Evolutionary conservation across 495 filamentous ascomycete genomes (phyloP).

Genomic region (Hypoxylon lienhwacheense): DNA sequence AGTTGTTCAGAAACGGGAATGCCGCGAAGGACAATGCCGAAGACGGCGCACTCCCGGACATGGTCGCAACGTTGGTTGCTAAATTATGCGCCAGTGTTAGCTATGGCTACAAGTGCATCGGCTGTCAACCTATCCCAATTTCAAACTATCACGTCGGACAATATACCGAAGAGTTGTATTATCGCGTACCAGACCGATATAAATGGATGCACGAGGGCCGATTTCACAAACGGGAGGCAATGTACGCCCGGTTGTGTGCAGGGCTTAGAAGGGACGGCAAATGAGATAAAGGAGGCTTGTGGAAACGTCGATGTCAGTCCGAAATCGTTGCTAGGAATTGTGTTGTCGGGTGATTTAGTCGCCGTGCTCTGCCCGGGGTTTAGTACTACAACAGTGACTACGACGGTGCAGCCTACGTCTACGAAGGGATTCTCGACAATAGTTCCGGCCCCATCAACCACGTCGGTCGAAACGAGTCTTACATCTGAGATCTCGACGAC

Average conservation of each 20-base stretch:
- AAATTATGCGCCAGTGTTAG: constrained; percentile 30
- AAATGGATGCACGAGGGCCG: constrained; percentile 37
- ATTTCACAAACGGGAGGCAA: constrained; percentile 40
- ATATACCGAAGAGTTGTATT: constrained; percentile 43
- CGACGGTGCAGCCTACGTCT: constrained; percentile 21
- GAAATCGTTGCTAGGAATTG: constrained; percentile 41
- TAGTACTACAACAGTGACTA: constrained; percentile 21
- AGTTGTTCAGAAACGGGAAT: not conserved
- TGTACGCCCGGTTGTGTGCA: constrained; percentile 44
- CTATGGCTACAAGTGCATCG: constrained; percentile 41
- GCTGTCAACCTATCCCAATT: constrained; percentile 46
- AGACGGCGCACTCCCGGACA: constrained; percentile 28
- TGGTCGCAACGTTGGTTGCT: constrained; percentile 29
- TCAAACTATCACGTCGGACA: constrained; percentile 42
- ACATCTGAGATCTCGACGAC: constrained; percentile 14
- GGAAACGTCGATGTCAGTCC: constrained; percentile 28
- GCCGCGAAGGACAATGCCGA: constrained; percentile 4
- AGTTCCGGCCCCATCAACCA: constrained; percentile 10
- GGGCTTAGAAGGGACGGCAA: constrained; percentile 34
- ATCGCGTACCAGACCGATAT: constrained; percentile 44
- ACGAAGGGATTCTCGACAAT: constrained; percentile 26
- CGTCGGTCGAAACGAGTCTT: constrained; percentile 2
- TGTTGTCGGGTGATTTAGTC: constrained; percentile 41
- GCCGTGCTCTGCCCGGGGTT: constrained; percentile 41
- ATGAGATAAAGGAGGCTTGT: constrained; percentile 38